phyloP scores from a whole-genome alignment of 2,329 filamentous ascomycete species.

The Colletotrichum sp. region DNA sequence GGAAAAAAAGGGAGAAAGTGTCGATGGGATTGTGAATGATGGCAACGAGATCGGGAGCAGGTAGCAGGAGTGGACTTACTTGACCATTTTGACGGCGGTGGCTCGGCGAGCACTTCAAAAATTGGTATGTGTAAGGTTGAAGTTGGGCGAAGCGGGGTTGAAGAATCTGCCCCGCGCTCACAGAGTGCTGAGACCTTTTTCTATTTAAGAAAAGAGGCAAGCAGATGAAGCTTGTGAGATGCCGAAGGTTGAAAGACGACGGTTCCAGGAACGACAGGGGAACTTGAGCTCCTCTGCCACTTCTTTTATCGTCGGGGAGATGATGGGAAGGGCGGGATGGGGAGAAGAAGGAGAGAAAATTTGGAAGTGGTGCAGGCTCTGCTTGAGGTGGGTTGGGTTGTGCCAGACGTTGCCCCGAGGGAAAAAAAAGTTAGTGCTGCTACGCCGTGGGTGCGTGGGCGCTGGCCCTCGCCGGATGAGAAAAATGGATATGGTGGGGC shows the following conservation, averaged over 20 bases:
- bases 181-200: slow-evolving; percentile 18
- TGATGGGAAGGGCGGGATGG: slow-evolving; percentile 17
- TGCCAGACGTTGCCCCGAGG: background rate
- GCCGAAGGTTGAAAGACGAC: slow-evolving; percentile 30
- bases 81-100: slow-evolving; percentile 98
- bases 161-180: slow-evolving; percentile 31
- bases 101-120: slow-evolving; percentile 45
- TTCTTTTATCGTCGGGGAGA: slow-evolving; percentile 40
- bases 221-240: slow-evolving; percentile 16
- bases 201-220: slow-evolving; percentile 17
- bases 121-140: slow-evolving; percentile 32
- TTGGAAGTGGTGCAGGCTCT: slow-evolving; percentile 14
- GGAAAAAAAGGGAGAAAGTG: background rate
- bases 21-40: background rate
- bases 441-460: background rate
- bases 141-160: slow-evolving; percentile 48
- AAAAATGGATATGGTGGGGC: slow-evolving; percentile 26
- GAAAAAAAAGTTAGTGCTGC: slow-evolving; percentile 22
- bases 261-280: slow-evolving; percentile 42
- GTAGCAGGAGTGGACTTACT: slow-evolving; percentile 70
- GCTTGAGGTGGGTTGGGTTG: background rate
- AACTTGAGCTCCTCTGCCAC: slow-evolving; percentile 38
- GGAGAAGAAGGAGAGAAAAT: slow-evolving; percentile 13
- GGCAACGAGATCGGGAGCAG: background rate
- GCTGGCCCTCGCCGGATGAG: slow-evolving; percentile 5